A percentile compares a stretch with the other conserved stretches of the same genome.
These are phyloP conservation scores for Curvularia eragrostidis DNA, from an alignment of 2,329 filamentous ascomycete species.

Conservation along the genomic window DNA sequence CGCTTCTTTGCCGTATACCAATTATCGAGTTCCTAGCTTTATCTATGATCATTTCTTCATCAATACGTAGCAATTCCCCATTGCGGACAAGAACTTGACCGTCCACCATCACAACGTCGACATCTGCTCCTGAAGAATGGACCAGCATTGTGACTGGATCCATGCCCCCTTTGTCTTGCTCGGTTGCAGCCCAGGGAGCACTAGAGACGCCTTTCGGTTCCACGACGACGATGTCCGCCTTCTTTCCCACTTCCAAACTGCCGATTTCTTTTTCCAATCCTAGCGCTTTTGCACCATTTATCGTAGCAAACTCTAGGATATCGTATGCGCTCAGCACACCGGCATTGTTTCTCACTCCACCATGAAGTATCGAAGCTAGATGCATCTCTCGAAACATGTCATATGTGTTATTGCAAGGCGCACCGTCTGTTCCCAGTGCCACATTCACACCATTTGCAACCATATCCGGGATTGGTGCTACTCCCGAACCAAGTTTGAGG, in stretches of 20 bases:
- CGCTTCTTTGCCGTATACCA: conserved; percentile 24
- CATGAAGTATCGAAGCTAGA: conserved; percentile 29
- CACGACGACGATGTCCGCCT: conserved; percentile 52
- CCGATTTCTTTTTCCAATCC: conserved; percentile 49
- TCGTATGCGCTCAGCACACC: conserved; percentile 28
- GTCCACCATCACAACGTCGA: conserved; percentile 30
- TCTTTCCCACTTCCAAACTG: conserved; percentile 52
- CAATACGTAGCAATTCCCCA: conserved; percentile 19
- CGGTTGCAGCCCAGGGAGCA: conserved; percentile 50
- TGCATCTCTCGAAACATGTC: conserved; percentile 42
- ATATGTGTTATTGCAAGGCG: conserved; percentile 41
- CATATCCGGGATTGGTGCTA: conserved; percentile 27
- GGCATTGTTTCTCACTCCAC: conserved; percentile 22
- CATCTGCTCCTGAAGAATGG: conserved; percentile 23
- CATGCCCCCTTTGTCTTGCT: conserved; percentile 38
- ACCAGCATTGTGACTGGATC: conserved; percentile 46
- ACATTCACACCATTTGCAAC: conserved; percentile 26
- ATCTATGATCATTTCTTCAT: conserved; percentile 13
- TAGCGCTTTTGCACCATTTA: conserved; percentile 35
- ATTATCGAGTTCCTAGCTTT: conserved; percentile 20
- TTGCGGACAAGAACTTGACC: conserved; percentile 22
- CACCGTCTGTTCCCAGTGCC: conserved; percentile 33
- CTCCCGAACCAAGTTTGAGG: conserved; percentile 33
- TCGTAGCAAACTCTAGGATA: conserved; percentile 33
- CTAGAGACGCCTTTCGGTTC: conserved; percentile 42